A percentile compares a stretch with the other conserved stretches of the same genome.
Conservation (phyloP, 2,329 filamentous ascomycete species). For the Paraphaeosphaeria sporulosa region DNA sequence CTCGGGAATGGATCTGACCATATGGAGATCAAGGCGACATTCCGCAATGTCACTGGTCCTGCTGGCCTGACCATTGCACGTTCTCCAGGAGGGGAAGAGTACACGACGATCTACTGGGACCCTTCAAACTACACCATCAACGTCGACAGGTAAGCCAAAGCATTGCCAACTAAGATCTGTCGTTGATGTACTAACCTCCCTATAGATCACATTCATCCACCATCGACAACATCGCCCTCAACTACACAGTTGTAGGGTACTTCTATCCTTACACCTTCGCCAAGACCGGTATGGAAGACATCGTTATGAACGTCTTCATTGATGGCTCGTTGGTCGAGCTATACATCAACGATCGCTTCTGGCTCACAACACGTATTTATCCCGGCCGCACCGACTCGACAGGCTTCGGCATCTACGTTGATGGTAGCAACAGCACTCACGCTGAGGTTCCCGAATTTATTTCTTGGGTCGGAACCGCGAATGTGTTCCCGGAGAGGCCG, state of each 20-base stretch:
- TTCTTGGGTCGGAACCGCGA: slow-evolving; percentile 50
- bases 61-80: slow-evolving; percentile 54
- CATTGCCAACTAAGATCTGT: background rate
- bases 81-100: slow-evolving; percentile 53
- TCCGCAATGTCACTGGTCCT: slow-evolving; percentile 49
- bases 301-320: slow-evolving; percentile 55
- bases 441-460: slow-evolving; percentile 47
- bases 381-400: slow-evolving; percentile 54
- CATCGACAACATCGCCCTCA: slow-evolving; percentile 51
- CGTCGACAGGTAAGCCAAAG: slow-evolving; percentile 46
- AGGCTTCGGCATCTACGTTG: slow-evolving; percentile 54
- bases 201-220: slow-evolving; percentile 47
- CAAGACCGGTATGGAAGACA: slow-evolving; percentile 46
- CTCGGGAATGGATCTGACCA: slow-evolving; percentile 43
- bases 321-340: slow-evolving; percentile 58
- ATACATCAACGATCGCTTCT: slow-evolving; percentile 55
- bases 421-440: slow-evolving; percentile 41
- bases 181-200: background rate
- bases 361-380: slow-evolving; percentile 55
- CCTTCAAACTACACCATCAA: slow-evolving; percentile 57
- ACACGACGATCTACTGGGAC: slow-evolving; percentile 55
- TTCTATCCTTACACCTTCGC: slow-evolving; percentile 55
- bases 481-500: slow-evolving; percentile 53
- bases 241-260: slow-evolving; percentile 55
- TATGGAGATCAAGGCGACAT: slow-evolving; percentile 52